Conservation (phyloP, 176 grass and related monocot genomes). For the Aechmea fasciata region DNA sequence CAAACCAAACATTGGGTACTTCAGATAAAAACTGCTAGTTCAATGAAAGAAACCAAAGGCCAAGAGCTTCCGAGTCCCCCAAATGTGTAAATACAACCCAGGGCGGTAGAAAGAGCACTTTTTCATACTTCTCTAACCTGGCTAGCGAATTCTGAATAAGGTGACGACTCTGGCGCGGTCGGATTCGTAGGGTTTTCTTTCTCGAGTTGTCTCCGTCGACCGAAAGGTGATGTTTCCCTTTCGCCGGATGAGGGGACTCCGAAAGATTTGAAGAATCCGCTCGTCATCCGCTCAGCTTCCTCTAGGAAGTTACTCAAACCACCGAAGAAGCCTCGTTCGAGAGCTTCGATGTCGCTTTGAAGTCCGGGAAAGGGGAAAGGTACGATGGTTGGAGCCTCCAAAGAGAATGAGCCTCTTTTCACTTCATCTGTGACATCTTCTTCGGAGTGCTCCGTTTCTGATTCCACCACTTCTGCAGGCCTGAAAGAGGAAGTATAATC, state of each 20-base stretch:
- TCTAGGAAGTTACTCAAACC: slow-evolving; percentile 26
- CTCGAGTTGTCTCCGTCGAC: slow-evolving; percentile 6
- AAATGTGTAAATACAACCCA: not conserved
- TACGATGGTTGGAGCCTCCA: slow-evolving; percentile 26
- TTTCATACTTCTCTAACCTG: slow-evolving; percentile 61
- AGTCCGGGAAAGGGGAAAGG: slow-evolving; percentile 56
- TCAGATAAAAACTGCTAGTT: not conserved
- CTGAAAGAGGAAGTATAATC: slow-evolving; percentile 24
- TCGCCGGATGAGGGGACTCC: slow-evolving; percentile 6
- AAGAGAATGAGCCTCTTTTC: slow-evolving; percentile 20
- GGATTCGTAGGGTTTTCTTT: slow-evolving; percentile 23
- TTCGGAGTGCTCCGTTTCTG: slow-evolving; percentile 69
- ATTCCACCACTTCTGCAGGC: slow-evolving; percentile 67
- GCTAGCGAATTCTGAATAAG: slow-evolving; percentile 45
- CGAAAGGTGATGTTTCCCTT: slow-evolving; percentile 17
- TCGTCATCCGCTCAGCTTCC: slow-evolving; percentile 52
- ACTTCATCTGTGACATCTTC: slow-evolving; percentile 64
- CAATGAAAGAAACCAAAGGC: not conserved
- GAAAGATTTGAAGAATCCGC: slow-evolving; percentile 45
- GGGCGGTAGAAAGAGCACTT: not conserved
- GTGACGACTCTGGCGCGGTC: slow-evolving; percentile 6
- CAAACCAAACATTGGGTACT: no score
- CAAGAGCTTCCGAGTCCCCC: no score
- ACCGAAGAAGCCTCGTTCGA: slow-evolving; percentile 46
- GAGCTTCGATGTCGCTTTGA: slow-evolving; percentile 54